Percentiles rank a stretch among this genome's conserved stretches.
Evolutionary conservation across 2,329 filamentous ascomycete genomes (phyloP).

Genomic region (Reticulascus tulasneorum): DNA sequence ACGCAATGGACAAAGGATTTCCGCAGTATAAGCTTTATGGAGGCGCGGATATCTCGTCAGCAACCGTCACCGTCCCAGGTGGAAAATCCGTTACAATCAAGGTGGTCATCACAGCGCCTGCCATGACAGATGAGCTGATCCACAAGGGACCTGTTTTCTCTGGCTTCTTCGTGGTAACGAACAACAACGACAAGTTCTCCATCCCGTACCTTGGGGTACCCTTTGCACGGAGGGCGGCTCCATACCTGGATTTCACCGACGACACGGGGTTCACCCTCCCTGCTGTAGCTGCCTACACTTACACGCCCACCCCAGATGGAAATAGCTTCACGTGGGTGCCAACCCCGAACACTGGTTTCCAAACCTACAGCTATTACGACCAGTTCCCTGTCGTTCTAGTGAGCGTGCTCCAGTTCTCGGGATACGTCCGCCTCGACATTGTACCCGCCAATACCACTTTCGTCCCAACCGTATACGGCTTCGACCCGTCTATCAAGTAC

Average conservation of each 20-base stretch:
- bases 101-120: constrained; percentile 39
- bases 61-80: constrained; percentile 41
- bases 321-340: constrained; percentile 3
- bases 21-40: no score
- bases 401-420: not conserved
- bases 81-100: constrained; percentile 38
- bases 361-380: no score
- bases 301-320: constrained; percentile 1
- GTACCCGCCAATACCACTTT: constrained; percentile 7
- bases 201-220: constrained; percentile 37
- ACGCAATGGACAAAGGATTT: no score
- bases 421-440: constrained; percentile 3
- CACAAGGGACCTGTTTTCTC: constrained; percentile 35
- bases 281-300: no score
- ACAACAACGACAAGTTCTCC: constrained; percentile 24
- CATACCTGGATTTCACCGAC: constrained; percentile 20
- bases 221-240: constrained; percentile 29
- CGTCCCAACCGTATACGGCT: constrained; percentile 5
- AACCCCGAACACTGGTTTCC: no score
- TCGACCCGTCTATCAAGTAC: not conserved
- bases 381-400: constrained; percentile 6
- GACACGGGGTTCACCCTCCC: no score
- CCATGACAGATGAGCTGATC: constrained; percentile 24
- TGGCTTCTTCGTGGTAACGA: constrained; percentile 36
- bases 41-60: no score